These are phyloP conservation scores for Albophoma yamanashiensis DNA, from an alignment of 2,329 filamentous ascomycete genomes.

Conservation along the genomic window DNA sequence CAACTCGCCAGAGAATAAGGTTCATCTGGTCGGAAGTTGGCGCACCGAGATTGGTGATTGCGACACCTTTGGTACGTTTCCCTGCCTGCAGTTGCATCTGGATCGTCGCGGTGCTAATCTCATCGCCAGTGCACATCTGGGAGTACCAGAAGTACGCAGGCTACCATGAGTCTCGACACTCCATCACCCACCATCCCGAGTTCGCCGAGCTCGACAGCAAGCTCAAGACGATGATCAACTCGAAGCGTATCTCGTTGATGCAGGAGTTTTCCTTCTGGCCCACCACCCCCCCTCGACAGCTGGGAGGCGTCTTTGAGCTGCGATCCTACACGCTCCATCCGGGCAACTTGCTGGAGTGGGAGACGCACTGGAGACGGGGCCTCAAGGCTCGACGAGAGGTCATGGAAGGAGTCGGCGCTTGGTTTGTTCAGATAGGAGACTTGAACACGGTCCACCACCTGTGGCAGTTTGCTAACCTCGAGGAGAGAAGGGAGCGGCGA, in stretches of 20 bases:
- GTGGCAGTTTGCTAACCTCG: slow-evolving; percentile 96
- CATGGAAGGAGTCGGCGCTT: slow-evolving; percentile 96
- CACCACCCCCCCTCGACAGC: slow-evolving; percentile 76
- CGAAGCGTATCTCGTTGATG: slow-evolving; percentile 87
- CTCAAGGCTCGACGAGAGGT: slow-evolving; percentile 86
- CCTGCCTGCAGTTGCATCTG: too few species aligned
- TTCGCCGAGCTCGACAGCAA: slow-evolving; percentile 76
- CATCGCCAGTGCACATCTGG: slow-evolving; percentile 82
- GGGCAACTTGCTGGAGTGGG: slow-evolving; percentile 94
- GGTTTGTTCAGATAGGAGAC: slow-evolving; percentile 98
- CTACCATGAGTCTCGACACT: slow-evolving; percentile 85
- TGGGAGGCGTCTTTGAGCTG: slow-evolving; percentile 91
- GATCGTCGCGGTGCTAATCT: slow-evolving; percentile 4
- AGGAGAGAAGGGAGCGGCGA: slow-evolving; percentile 80
- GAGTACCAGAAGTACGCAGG: slow-evolving; percentile 97
- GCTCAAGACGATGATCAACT: slow-evolving; percentile 73
- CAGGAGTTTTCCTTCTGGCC: slow-evolving; percentile 99
- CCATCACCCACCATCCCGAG: slow-evolving; percentile 72
- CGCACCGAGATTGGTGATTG: slow-evolving; percentile 94
- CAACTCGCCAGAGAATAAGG: slow-evolving; percentile 74
- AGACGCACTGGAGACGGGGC: slow-evolving; percentile 93
- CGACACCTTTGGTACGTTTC: slow-evolving; percentile 76
- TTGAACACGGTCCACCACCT: slow-evolving; percentile 96
- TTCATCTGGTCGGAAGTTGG: slow-evolving; percentile 96
- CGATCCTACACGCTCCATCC: slow-evolving; percentile 95